Evolutionary conservation across 108 stramenopile species (phyloP), one percentile per base, ranked within the genome.

Genomic region (Nannochloropsis salina): DNA sequence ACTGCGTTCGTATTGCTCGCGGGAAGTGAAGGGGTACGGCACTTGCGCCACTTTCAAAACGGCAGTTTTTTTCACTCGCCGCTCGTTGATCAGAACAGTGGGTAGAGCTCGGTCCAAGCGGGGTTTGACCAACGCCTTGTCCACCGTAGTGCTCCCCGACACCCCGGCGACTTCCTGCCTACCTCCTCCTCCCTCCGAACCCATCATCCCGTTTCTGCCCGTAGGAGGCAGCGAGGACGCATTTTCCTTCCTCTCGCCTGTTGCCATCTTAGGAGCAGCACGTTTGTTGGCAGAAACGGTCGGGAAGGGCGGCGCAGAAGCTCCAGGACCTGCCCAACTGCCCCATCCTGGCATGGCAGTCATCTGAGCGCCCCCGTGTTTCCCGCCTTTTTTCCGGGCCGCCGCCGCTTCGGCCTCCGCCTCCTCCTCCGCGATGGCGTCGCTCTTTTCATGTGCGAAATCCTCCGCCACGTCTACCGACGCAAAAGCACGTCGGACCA

Each of bases 1-100:
- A 41, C 95, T 93, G 42, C 90, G 91, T 89, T 99, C 98, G 89
- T 99, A 99, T 89, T 99, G 95, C 84, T 94, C 96, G 42, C 96
- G 92, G 51, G 93, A 93, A 45, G 92, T 95, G 90, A 95, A 99
- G 9, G 99, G 99, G 90, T 97, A 96, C 11, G 99, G 99, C 15
- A 98, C 93, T 41, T 94, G 92, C 45, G 90, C 87, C 43, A 81
- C 80, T 31, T 22, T 31, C 80, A 22, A 81, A 11, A 9, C 22
- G 9, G 80, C 80, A 15, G 80, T 21, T 21, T 81, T 81, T 22
- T 81, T 81, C 80, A 31, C 21, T 31, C 80, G 12, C 21, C 22
- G 96, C 88, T 98, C 96, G 85, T 94, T 96, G 44, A 99, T 92
- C 45, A 97, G 95, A 21, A 99, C 96, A 51, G 94, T 91, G 11